Conservation (phyloP, 768 basidiomycete genomes). For the Boletales sp. region DNA sequence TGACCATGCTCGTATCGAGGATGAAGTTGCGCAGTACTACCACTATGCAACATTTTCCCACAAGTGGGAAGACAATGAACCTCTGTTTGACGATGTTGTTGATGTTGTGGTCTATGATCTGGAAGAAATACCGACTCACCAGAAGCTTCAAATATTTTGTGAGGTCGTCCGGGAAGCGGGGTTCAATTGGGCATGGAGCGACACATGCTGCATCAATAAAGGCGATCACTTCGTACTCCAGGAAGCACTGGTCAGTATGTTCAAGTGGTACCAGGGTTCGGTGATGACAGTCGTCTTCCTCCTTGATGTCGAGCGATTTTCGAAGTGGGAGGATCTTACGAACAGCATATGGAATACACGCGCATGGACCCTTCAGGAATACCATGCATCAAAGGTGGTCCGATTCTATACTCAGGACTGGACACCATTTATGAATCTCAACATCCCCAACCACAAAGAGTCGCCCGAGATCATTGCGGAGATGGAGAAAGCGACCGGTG, state of each 20-base stretch:
- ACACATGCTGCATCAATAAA: constrained; percentile 3
- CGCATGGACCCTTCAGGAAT: constrained; percentile 7
- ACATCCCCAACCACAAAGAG: constrained; percentile 7
- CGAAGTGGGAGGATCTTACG: neutral
- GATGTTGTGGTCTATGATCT: constrained; percentile 6
- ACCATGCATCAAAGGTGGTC: constrained; percentile 9
- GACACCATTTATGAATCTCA: constrained; percentile 3
- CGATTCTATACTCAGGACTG: constrained; percentile 11
- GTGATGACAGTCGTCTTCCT: constrained; percentile 2
- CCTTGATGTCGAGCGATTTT: neutral
- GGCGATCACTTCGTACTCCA: neutral
- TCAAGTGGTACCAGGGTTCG: neutral
- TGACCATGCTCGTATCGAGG: constrained; percentile 2
- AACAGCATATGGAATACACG: constrained; percentile 3
- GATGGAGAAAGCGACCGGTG: constrained; percentile 6
- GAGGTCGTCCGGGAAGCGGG: neutral
- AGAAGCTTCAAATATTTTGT: neutral
- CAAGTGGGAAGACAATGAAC: neutral
- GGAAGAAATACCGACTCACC: neutral
- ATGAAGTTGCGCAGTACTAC: constrained; percentile 4
- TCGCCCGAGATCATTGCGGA: constrained; percentile 2
- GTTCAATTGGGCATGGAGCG: constrained; percentile 6
- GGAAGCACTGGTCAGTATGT: neutral
- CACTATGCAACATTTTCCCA: constrained; percentile 11
- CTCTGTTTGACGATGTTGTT: constrained; percentile 2